Base-by-base conservation (phyloP, 2,329 filamentous ascomycete genomes). In the Geosmithia flava region DNA sequence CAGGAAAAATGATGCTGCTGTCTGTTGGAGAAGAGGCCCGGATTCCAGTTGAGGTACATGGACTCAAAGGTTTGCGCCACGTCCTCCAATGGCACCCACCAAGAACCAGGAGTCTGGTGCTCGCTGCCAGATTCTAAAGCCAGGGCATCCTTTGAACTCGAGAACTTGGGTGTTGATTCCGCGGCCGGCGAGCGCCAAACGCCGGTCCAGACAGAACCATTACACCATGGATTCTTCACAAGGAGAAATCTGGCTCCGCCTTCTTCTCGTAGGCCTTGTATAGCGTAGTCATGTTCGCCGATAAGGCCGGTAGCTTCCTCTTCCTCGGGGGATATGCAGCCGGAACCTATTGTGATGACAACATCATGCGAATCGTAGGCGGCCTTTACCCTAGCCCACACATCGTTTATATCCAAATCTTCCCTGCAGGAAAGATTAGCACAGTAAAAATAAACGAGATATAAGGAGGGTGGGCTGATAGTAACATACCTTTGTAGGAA, bases 41-140 rank as follows among this genome's bases (percentile, higher is more conserved):
- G 90, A 54, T 95, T 96, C 93, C 93, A 98, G 65, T 97, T 98
- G 48, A 98, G 72, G 63, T 97, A 98, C 55, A 98, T 79, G 17
- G 90, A 95, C 61, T 97, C 89, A 53, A 96, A 98, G 59, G 95
- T 83, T 58, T 95, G 89, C 37, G 87, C 77, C 3, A 96, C 81
- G 53, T 89, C 86, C 55, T 95, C 86, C 27, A 93, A 80, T 20
- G 83, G 81, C 67, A 97, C 94, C 91, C 93, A 97, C 59, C 95
- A 94, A 1, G 85, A 87, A n/a, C 89, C 88, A 1, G 57, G 47
- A 15, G 13, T 33, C n/a, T 15, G 37, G 37, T 20, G 16, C n/a
- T 47, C 46, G 19, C 11, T 27, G 7, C 29, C 44, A 3, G 7
- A 30, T 23, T 45, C 30, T 13, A 20, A 11, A 17, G 13, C 10